Evolutionary conservation across 768 basidiomycete species (phyloP).

Genomic region (Punctularia strigosozonata): DNA sequence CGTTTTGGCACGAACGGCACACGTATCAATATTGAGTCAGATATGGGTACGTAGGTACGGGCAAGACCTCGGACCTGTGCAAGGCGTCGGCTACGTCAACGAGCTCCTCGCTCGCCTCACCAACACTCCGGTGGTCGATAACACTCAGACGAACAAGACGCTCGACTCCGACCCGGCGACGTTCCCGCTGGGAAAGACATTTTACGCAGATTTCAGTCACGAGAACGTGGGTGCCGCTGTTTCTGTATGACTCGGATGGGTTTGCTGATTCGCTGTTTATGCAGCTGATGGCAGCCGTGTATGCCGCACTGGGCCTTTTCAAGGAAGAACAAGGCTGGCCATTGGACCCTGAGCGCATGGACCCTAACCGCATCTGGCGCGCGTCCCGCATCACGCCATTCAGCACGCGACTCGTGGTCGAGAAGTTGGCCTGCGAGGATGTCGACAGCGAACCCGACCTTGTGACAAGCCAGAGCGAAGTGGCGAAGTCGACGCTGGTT

Average conservation of each 20-base stretch:
- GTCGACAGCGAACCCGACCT: too few species aligned
- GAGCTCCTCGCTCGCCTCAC: constrained; percentile 78
- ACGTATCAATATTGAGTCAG: too few species aligned
- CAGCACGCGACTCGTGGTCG: constrained; percentile 60
- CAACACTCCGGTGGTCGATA: constrained; percentile 44
- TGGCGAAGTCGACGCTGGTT: too few species aligned
- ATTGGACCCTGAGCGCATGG: constrained; percentile 14
- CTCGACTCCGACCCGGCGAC: constrained; percentile 48
- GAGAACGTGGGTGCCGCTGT: too few species aligned
- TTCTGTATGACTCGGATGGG: too few species aligned
- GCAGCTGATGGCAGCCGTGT: constrained; percentile 77
- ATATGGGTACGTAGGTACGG: too few species aligned
- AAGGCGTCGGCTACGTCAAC: constrained; percentile 81
- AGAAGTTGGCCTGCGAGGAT: constrained; percentile 43
- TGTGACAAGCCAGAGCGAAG: too few species aligned
- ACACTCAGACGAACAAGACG: constrained; percentile 69
- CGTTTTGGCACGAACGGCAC: too few species aligned
- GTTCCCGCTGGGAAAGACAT: constrained; percentile 55
- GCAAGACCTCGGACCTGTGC: constrained; percentile 55
- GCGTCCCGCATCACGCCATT: constrained; percentile 61
- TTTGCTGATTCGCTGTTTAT: too few species aligned
- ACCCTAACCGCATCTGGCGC: constrained; percentile 30
- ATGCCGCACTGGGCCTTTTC: constrained; percentile 41
- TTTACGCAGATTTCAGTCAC: constrained; percentile 79
- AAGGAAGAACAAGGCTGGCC: constrained; percentile 7